Percentiles rank a stretch among this genome's conserved stretches.
Conservation (phyloP, 2,329 filamentous ascomycete genomes). For the Chrysoporthe puriensis region DNA sequence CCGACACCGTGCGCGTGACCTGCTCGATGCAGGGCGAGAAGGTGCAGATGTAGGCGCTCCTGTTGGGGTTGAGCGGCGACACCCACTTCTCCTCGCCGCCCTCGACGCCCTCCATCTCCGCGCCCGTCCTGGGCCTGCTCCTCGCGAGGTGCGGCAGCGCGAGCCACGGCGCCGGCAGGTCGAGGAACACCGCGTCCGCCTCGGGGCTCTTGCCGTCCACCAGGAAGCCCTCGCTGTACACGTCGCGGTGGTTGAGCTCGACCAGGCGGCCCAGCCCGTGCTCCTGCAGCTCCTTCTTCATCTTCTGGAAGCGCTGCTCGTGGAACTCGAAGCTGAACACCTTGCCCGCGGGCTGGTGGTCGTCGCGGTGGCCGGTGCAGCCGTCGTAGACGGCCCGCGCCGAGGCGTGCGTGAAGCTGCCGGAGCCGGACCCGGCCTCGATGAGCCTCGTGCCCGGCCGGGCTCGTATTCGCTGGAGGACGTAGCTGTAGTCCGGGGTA, state of each 20-base stretch:
- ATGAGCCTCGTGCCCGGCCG: conserved; percentile 74
- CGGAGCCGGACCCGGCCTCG: conserved; percentile 80
- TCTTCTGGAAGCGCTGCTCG: conserved; percentile 69
- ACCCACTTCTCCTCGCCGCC: conserved; percentile 44
- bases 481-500: conserved; percentile 84
- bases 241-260: conserved; percentile 76
- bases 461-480: conserved; percentile 75
- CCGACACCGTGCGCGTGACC: conserved; percentile 82
- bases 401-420: conserved; percentile 82
- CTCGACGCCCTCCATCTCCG: conserved; percentile 31
- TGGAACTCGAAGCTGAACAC: conserved; percentile 87
- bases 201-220: conserved; percentile 62
- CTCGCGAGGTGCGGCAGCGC: conserved; percentile 77
- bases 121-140: conserved; percentile 40
- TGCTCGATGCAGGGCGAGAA: conserved; percentile 98
- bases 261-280: conserved; percentile 70
- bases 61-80: conserved; percentile 71
- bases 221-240: conserved; percentile 75
- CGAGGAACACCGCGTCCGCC: conserved; percentile 76
- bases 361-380: conserved; percentile 50
- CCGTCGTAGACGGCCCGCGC: conserved; percentile 75
- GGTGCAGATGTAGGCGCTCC: conserved; percentile 80
- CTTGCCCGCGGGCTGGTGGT: conserved; percentile 58
- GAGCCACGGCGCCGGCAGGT: conserved; percentile 80
- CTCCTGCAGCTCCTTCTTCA: conserved; percentile 69